Evolutionary conservation across 768 basidiomycete genomes (phyloP).

Genomic region (Porpolomopsis calyptriformis): DNA sequence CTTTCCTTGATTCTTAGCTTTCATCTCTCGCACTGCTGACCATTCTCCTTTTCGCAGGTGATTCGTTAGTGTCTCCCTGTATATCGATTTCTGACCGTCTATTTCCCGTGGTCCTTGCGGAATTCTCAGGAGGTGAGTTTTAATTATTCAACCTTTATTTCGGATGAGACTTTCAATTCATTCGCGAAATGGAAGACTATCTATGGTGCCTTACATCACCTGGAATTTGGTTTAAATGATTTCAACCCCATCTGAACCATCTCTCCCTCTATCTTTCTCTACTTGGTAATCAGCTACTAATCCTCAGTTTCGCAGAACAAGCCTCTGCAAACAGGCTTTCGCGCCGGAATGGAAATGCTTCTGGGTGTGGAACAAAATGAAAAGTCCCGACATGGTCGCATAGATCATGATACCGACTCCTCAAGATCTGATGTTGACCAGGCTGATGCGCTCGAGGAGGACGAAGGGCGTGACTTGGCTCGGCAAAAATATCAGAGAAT

Average conservation of each 20-base stretch:
- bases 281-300: slow-evolving; percentile 1
- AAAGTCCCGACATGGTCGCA: background rate
- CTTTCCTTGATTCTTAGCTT: slow-evolving; percentile 5
- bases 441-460: slow-evolving; percentile 54
- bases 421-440: slow-evolving; percentile 33
- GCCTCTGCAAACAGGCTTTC: slow-evolving; percentile 70
- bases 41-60: background rate
- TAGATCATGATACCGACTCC: slow-evolving; percentile 11
- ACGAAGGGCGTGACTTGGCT: slow-evolving; percentile 42
- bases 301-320: slow-evolving; percentile 34
- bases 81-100: slow-evolving; percentile 25
- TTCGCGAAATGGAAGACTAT: slow-evolving; percentile 59
- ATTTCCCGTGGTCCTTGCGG: background rate
- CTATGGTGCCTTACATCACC: slow-evolving; percentile 55
- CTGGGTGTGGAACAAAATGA: slow-evolving; percentile 42
- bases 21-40: slow-evolving; percentile 6
- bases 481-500: slow-evolving; percentile 57
- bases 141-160: slow-evolving; percentile 3
- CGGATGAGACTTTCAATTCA: slow-evolving; percentile 52
- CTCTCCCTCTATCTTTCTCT: slow-evolving; percentile 8
- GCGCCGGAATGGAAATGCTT: slow-evolving; percentile 67
- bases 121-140: slow-evolving; percentile 30
- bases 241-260: slow-evolving; percentile 65
- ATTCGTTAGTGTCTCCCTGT: background rate
- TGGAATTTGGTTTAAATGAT: slow-evolving; percentile 45